Evolutionary conservation across 139 green algal species (phyloP).

Genomic region (Chlorella ohadii): DNA sequence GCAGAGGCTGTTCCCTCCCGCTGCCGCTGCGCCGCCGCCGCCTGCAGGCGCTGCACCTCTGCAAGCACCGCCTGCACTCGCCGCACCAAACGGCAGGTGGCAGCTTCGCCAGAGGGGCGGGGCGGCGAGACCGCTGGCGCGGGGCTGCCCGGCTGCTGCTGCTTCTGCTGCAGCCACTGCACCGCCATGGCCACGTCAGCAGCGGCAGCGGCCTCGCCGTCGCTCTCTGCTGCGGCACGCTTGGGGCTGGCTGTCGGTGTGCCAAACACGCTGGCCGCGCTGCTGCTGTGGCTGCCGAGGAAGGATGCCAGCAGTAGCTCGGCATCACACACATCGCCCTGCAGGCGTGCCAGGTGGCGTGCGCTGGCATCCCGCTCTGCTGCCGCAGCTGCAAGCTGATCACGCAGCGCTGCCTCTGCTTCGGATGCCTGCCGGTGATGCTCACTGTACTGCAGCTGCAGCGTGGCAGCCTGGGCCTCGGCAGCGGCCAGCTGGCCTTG

Average conservation of each 20-base stretch:
- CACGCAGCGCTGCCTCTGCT: neutral
- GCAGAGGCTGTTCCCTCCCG: neutral
- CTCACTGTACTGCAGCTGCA: neutral
- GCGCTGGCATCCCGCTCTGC: neutral
- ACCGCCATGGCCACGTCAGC: neutral
- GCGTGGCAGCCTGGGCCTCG: neutral
- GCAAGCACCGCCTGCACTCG: conserved; percentile 12
- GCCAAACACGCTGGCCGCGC: neutral
- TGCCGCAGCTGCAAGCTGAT: neutral
- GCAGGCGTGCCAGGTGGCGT: conserved; percentile 13
- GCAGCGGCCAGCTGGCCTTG: neutral
- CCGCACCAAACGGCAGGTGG: neutral
- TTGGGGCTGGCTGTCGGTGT: conserved; percentile 13
- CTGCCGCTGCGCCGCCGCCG: neutral
- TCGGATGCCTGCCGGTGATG: neutral
- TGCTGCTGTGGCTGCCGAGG: conserved; percentile 12
- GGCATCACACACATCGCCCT: conserved; percentile 21
- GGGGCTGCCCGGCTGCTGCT: conserved; percentile 22
- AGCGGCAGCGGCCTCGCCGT: neutral
- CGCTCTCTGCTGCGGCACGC: neutral
- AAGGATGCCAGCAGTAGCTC: conserved; percentile 28
- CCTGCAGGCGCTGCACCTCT: conserved; percentile 27
- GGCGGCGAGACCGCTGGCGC: neutral
- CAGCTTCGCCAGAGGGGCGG: neutral
- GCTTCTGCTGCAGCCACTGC: conserved; percentile 28